Evolutionary conservation across 768 basidiomycete species (phyloP).

Genomic region (Mycena chlorophos): DNA sequence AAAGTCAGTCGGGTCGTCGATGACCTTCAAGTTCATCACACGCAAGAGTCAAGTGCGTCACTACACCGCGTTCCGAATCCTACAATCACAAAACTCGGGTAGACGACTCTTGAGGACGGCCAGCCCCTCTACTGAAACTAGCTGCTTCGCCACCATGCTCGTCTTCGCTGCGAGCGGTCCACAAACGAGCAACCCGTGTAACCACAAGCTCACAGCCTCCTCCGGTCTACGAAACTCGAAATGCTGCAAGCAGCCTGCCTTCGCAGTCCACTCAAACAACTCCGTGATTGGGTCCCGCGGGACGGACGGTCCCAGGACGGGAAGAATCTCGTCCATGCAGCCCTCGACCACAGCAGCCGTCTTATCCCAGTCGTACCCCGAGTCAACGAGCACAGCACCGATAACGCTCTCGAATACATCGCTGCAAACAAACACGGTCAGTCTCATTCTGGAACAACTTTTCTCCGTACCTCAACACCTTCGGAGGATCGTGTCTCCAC

Average conservation of each 20-base stretch:
- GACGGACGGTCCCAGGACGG: conserved; percentile 55
- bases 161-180: neutral
- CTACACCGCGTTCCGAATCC: neutral
- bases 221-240: conserved; percentile 3
- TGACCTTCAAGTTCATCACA: neutral
- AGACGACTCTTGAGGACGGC: neutral
- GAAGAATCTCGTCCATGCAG: conserved; percentile 69
- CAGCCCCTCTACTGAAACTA: neutral
- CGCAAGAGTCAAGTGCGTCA: too few relatives aligned
- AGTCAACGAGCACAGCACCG: conserved; percentile 83
- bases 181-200: neutral
- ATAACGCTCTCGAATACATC: conserved; percentile 85
- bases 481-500: conserved; percentile 86
- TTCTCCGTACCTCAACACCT: conserved; percentile 42
- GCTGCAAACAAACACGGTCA: conserved; percentile 39
- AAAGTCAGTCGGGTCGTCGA: conserved; percentile 69
- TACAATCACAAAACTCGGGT: neutral
- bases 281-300: conserved; percentile 73
- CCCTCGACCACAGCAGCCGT: conserved; percentile 59
- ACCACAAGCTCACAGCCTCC: neutral
- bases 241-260: conserved; percentile 52
- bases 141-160: neutral
- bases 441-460: neutral
- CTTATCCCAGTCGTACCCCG: conserved; percentile 70
- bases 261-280: conserved; percentile 65